These are phyloP conservation scores for Neurospora sp. DNA, from an alignment of 495 filamentous ascomycete genomes.

Conservation along the genomic window DNA sequence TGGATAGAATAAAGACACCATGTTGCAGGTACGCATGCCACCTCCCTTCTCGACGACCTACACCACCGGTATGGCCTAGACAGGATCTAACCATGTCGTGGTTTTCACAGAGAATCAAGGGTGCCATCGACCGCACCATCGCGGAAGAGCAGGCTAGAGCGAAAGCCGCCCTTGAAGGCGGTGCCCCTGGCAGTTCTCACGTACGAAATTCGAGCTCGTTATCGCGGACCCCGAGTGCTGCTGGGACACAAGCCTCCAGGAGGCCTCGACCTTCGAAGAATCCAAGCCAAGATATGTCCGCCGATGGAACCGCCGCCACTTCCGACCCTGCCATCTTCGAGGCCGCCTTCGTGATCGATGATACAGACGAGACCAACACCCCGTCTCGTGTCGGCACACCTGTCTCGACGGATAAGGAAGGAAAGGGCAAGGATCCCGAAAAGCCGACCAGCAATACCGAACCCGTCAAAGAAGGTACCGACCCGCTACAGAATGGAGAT, in stretches of 20 bases:
- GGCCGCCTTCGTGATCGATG: conserved; percentile 69
- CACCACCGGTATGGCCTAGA: not conserved
- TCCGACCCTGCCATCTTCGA: conserved; percentile 83
- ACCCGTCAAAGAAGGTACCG: not conserved
- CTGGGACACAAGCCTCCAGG: conserved; percentile 28
- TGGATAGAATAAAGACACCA: conserved; percentile 10
- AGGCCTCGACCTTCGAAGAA: conserved; percentile 36
- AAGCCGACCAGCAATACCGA: conserved; percentile 18
- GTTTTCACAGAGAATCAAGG: conserved; percentile 60
- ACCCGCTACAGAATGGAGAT: conserved; percentile 5
- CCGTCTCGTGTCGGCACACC: conserved; percentile 39
- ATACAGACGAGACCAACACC: conserved; percentile 49
- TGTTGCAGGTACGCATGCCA: conserved; percentile 39
- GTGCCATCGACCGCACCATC: conserved; percentile 74
- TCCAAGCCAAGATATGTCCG: conserved; percentile 27
- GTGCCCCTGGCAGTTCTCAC: conserved; percentile 36
- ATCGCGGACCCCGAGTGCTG: conserved; percentile 35
- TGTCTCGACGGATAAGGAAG: conserved; percentile 23
- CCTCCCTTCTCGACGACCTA: not conserved
- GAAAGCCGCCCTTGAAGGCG: conserved; percentile 31
- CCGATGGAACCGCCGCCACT: conserved; percentile 30
- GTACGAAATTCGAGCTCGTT: conserved; percentile 39
- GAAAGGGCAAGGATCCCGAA: conserved; percentile 15
- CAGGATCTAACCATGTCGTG: not conserved
- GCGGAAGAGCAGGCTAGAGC: conserved; percentile 83